These are phyloP conservation scores for Aspergillus carbonarius DNA, from an alignment of 2,329 filamentous ascomycete species.

Conservation along the genomic window DNA sequence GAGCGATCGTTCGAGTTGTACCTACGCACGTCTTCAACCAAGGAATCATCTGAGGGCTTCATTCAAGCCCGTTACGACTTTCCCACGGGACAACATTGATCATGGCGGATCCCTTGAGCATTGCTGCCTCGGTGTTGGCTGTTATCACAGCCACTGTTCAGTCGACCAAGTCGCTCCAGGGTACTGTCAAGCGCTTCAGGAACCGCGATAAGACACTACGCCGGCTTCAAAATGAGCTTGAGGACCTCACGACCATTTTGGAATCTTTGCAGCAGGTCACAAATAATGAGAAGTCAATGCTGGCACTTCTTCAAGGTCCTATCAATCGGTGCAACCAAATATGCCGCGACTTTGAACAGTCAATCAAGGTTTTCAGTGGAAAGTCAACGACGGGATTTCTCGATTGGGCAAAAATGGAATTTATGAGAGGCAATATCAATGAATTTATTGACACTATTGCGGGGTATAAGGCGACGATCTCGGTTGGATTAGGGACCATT, in stretches of 20 bases:
- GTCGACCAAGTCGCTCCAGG: conserved; percentile 34
- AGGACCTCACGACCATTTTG: conserved; percentile 36
- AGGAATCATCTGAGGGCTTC: not conserved
- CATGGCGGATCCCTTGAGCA: conserved; percentile 36
- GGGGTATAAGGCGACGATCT: conserved; percentile 43
- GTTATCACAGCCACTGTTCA: conserved; percentile 36
- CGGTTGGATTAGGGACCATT: conserved; percentile 37
- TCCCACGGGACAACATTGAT: not conserved
- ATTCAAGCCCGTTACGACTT: not conserved
- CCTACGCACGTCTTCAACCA: not conserved
- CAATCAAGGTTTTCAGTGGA: conserved; percentile 36
- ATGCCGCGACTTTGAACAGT: conserved; percentile 38
- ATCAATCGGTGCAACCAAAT: conserved; percentile 38
- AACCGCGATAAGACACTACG: conserved; percentile 36
- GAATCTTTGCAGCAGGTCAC: conserved; percentile 26
- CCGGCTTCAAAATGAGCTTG: conserved; percentile 35
- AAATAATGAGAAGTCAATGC: conserved; percentile 18
- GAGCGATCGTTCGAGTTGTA: not conserved
- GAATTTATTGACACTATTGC: conserved; percentile 41
- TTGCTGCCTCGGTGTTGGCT: conserved; percentile 33
- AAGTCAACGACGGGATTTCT: conserved; percentile 36
- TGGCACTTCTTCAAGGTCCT: conserved; percentile 37
- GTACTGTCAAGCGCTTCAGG: conserved; percentile 36
- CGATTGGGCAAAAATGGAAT: conserved; percentile 46
- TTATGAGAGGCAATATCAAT: conserved; percentile 42